Evolutionary conservation across 768 basidiomycete species (phyloP), one percentile per base, ranked within the genome.

Genomic region (Thelephora ganbajun): DNA sequence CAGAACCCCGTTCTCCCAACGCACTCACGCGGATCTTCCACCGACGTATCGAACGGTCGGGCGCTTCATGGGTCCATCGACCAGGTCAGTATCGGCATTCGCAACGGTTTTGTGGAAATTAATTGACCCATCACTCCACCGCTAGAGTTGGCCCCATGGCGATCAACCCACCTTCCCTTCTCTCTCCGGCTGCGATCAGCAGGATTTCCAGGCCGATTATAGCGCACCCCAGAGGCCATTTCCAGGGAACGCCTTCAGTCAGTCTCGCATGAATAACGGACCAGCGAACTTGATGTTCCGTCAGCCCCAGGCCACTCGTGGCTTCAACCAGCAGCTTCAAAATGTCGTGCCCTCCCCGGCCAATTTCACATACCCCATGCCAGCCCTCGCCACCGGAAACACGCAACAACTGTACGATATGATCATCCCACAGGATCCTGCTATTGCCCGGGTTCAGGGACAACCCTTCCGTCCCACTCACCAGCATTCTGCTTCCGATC

Each of bases 401-500:
- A 73, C 83, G 23, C 84, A 86, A 55, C 83, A 85, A 56, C 56
- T 86, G 46, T 87, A 86, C 56, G 83, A 86, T 57, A 83, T 85
- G 80, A 83, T 87, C 74, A 64, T 77, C 43, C 74, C 76, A 36
- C 69, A 68, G 51, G 77, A 72, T 58, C 73, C 80, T 33, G 74
- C 82, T 30, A 78, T 84, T 49, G 71, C 76, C 45, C 83, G 83
- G 53, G 77, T 85, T 44, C 85, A 88, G 61, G 83, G 86, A 55
- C 84, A 85, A 57, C 80, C 80, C 58, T 87, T 83, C 67, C 80
- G 83, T 34, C 70, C 68, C 22, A 76, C 73, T 20, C 85, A 89
- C 61, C 86, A 88, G 52, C 85, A 89, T 62, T 88, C 85, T 33
- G 74, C 83, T 3, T 87, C 85, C 1, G 86, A 89, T 58, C 86